These are phyloP conservation scores for Paragyromitra xinjiangensis DNA, from an alignment of 495 filamentous ascomycete genomes.

Conservation along the genomic window DNA sequence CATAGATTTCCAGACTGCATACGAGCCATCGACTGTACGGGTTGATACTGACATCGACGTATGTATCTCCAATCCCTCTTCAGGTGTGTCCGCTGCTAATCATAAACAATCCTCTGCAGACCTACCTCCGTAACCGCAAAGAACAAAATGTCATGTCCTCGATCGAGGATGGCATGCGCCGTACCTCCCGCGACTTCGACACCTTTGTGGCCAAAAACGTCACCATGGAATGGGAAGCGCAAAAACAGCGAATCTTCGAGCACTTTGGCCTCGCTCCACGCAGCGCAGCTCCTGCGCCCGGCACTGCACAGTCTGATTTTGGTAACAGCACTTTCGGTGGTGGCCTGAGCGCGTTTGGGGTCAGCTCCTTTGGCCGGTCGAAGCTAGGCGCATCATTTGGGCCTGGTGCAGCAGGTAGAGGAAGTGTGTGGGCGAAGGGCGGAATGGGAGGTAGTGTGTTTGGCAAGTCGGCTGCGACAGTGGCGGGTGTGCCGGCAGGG, in stretches of 20 bases:
- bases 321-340: conserved; percentile 56
- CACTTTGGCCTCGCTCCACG: conserved; percentile 88
- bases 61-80: conserved; percentile 8
- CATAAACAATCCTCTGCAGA: conserved; percentile 58
- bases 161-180: conserved; percentile 84
- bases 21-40: conserved; percentile 53
- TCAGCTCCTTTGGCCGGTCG: conserved; percentile 59
- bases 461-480: conserved; percentile 31
- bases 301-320: conserved; percentile 60
- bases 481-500: conserved; percentile 24
- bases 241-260: conserved; percentile 89
- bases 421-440: conserved; percentile 56
- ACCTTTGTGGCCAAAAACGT: conserved; percentile 91
- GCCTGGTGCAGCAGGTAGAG: conserved; percentile 36
- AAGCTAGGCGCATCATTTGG: conserved; percentile 48
- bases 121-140: conserved; percentile 82
- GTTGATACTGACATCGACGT: conserved; percentile 58
- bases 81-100: conserved; percentile 23
- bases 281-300: conserved; percentile 58
- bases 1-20: conserved; percentile 56
- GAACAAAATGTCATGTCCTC: conserved; percentile 90
- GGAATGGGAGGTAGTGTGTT: conserved; percentile 52
- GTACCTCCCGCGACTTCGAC: conserved; percentile 89
- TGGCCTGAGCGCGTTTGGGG: conserved; percentile 64
- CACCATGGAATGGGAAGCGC: conserved; percentile 92